Conservation (phyloP, 805 yeast genomes). For the Yamadazyma olivae region DNA sequence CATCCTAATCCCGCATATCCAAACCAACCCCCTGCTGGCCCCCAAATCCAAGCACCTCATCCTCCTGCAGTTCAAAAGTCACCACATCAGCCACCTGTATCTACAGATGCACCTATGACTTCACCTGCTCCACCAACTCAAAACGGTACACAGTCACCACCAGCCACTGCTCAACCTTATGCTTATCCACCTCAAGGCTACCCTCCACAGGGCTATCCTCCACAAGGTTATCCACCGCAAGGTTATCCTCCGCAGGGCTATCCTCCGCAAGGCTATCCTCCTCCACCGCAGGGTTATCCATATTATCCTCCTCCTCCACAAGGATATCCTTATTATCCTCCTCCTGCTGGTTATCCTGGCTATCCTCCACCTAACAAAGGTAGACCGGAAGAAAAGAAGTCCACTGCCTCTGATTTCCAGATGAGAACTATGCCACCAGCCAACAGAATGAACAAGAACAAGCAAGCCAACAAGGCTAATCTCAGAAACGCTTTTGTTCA, state of each 20-base stretch:
- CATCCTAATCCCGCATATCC: too few species aligned
- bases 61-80: too few species aligned
- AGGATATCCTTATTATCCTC: conserved; percentile 15
- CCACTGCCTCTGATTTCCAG: conserved; percentile 34
- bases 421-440: conserved; percentile 48
- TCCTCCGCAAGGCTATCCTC: conserved; percentile 11
- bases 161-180: too few species aligned
- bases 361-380: conserved; percentile 4
- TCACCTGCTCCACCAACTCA: too few species aligned
- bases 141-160: too few species aligned
- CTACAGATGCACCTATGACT: too few species aligned
- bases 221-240: conserved; percentile 9
- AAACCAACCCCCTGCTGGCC: too few species aligned
- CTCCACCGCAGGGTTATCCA: conserved; percentile 15
- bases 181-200: too few species aligned
- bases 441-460: conserved; percentile 33
- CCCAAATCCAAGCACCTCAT: too few species aligned
- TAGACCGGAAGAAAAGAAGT: conserved; percentile 9
- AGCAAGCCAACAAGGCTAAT: conserved; percentile 48
- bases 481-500: conserved; percentile 63
- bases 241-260: conserved; percentile 11
- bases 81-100: too few species aligned
- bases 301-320: conserved; percentile 10
- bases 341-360: conserved; percentile 15
- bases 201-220: too few species aligned